These are phyloP conservation scores for Claviceps capensis DNA, from an alignment of 2,329 filamentous ascomycete species.

Conservation along the genomic window DNA sequence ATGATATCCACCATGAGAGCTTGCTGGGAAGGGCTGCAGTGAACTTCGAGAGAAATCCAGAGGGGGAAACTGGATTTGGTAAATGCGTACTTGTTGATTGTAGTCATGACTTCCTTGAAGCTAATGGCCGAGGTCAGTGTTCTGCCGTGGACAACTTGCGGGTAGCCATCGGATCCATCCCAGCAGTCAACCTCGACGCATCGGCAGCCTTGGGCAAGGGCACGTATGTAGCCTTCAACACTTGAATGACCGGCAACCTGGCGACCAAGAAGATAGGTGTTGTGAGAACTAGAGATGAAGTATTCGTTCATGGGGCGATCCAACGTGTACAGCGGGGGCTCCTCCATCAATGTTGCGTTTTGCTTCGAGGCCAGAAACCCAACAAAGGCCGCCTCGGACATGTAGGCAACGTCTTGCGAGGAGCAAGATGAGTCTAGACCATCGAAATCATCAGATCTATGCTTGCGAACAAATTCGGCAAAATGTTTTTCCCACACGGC, in stretches of 20 bases:
- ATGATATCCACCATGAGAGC: conserved; percentile 80
- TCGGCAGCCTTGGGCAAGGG: conserved; percentile 76
- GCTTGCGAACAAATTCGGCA: conserved; percentile 50
- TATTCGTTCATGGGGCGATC: conserved; percentile 90
- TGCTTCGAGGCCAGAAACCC: conserved; percentile 61
- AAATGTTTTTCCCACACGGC: conserved; percentile 61
- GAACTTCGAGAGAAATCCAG: conserved; percentile 90
- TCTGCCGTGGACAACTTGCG: conserved; percentile 80
- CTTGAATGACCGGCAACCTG: conserved; percentile 85
- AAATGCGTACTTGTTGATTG: conserved; percentile 92
- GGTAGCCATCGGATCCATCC: conserved; percentile 80
- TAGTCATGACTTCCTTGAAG: conserved; percentile 83
- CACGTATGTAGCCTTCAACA: conserved; percentile 86
- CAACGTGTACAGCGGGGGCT: conserved; percentile 48
- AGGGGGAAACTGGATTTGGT: conserved; percentile 74
- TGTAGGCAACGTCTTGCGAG: conserved; percentile 32
- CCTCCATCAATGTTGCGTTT: conserved; percentile 53
- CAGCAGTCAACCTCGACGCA: conserved; percentile 98
- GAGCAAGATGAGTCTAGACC: conserved; percentile 24
- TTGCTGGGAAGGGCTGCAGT: conserved; percentile 77
- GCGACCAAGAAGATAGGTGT: conserved; percentile 86
- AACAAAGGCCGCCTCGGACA: conserved; percentile 69
- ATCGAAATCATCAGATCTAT: conserved; percentile 32
- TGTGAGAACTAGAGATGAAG: conserved; percentile 96
- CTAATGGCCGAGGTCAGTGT: conserved; percentile 80